phyloP scores from a whole-genome alignment of 805 yeast genomes.

The Nematodospora valgi region DNA sequence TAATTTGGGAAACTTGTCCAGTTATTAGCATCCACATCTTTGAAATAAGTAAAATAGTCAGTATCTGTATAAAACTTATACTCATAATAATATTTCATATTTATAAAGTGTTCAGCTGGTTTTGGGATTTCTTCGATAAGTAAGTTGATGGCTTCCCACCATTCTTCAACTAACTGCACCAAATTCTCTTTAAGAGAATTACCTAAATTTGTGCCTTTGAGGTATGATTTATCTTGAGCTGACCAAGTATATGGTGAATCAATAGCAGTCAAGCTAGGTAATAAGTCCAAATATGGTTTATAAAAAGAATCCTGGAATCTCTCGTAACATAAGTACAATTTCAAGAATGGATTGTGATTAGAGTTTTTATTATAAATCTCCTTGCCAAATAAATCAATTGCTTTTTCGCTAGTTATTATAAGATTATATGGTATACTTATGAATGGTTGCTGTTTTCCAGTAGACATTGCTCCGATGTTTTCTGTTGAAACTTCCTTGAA shows the following conservation, averaged over 20 bases:
- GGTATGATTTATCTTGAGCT: constrained; percentile 42
- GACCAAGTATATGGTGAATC: constrained; percentile 71
- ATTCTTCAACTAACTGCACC: constrained; percentile 51
- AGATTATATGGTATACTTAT: constrained; percentile 6
- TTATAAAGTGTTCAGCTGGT: constrained; percentile 34
- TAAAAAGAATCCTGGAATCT: constrained; percentile 21
- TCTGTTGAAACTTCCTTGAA: constrained; percentile 19
- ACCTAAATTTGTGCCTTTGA: constrained; percentile 72
- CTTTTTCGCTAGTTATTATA: constrained; percentile 21
- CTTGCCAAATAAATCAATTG: constrained; percentile 18
- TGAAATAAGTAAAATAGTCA: constrained; percentile 29
- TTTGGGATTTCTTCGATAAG: constrained; percentile 27
- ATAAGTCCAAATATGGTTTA: constrained; percentile 25
- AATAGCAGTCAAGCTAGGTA: constrained; percentile 38
- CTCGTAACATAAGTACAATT: constrained; percentile 33
- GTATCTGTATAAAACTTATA: constrained; percentile 36
- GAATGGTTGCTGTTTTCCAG: background rate
- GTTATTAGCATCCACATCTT: constrained; percentile 22
- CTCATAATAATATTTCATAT: constrained; percentile 43
- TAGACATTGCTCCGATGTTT: constrained; percentile 25
- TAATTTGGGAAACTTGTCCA: constrained; percentile 70
- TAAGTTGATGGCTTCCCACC: constrained; percentile 43
- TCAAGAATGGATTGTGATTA: constrained; percentile 29
- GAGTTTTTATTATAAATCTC: constrained; percentile 12
- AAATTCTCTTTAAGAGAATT: constrained; percentile 49